Base-by-base conservation (phyloP, 208 protist species). In the Vickermania spadyakhi region DNA sequence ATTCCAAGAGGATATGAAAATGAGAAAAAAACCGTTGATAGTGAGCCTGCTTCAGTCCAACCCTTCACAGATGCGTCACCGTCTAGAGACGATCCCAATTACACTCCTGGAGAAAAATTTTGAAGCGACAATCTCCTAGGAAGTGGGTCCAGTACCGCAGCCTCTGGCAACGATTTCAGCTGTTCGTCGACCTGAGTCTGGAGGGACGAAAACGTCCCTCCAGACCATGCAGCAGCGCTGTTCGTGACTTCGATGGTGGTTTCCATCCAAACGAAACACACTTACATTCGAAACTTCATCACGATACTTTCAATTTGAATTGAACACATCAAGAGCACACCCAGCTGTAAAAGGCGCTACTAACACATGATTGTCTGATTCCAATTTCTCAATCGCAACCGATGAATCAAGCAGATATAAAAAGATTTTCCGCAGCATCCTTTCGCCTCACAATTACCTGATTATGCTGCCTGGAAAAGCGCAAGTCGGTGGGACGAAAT, bases 381-480 rank as follows among this genome's bases (percentile, higher is more conserved):
- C 36, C 36, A 7, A 45, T 45, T 7, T 45, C 36, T 45, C 36
- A 45, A 45, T 7, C 36, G 11, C 36, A 18, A 45, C 36, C 36
- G 36, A 45, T 45, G 36, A 45, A 45, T 45, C 36, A 45, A 45
- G 36, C 36, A 45, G 36, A 45, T 45, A 18, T 45, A 45, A 45
- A 45, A 45, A 45, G 36, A 7, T 45, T 45, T n/a, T 45, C 36
- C 36, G 36, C 36, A 45, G 36, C 36, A 45, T 45, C 36, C 36
- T 18, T n/a, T 18, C 36, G 36, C 36, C 36, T 18, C 36, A 45
- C 36, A 45, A 45, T 45, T 45, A 45, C 36, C 18, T 45, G 36
- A 45, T 45, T 45, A 45, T 45, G 36, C 36, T 45, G 36, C 36
- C 11, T 45, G 36, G 36, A 45, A 45, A 45, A 45, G 36, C 36